phyloP scores from a whole-genome alignment of 768 basidiomycete genomes.

The Naematelia aurantialba region DNA sequence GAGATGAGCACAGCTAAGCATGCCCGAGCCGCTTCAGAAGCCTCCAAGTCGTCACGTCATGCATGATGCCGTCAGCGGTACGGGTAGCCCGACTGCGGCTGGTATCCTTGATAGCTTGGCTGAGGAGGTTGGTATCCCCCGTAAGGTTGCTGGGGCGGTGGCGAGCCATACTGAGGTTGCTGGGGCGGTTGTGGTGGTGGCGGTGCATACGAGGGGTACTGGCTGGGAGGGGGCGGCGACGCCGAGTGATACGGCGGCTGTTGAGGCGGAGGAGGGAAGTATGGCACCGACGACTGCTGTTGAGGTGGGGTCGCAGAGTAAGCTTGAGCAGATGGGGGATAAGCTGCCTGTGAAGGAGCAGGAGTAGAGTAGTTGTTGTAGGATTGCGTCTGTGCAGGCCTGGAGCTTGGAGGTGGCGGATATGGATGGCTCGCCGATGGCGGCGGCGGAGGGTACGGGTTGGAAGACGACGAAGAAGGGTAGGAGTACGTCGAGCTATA shows the following conservation, averaged over 20 bases:
- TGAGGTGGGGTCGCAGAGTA: constrained; percentile 80
- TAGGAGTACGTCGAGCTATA: constrained; percentile 16
- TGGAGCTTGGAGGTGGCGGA: constrained; percentile 62
- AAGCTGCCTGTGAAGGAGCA: constrained; percentile 56
- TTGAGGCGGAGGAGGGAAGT: neutral
- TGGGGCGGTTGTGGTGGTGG: constrained; percentile 11
- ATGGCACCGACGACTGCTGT: constrained; percentile 56
- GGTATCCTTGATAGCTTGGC: neutral
- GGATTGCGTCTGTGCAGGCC: constrained; percentile 78
- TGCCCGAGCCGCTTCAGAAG: neutral
- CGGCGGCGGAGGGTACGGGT: constrained; percentile 57
- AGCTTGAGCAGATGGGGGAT: constrained; percentile 71
- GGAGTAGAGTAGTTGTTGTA: constrained; percentile 52
- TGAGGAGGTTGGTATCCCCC: constrained; percentile 2
- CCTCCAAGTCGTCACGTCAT: neutral
- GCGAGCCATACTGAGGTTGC: constrained; percentile 6
- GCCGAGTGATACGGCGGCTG: constrained; percentile 10
- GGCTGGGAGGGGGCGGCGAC: constrained; percentile 5
- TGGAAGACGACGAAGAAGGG: constrained; percentile 20
- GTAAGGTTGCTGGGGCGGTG: constrained; percentile 8
- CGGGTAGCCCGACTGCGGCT: constrained; percentile 19
- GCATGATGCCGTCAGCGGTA: constrained; percentile 10
- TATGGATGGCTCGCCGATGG: constrained; percentile 54
- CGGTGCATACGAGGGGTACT: constrained; percentile 12
- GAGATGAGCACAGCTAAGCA: neutral